These are phyloP conservation scores for Aspergillus sp. DNA, from an alignment of 2,329 filamentous ascomycete species.

Conservation along the genomic window DNA sequence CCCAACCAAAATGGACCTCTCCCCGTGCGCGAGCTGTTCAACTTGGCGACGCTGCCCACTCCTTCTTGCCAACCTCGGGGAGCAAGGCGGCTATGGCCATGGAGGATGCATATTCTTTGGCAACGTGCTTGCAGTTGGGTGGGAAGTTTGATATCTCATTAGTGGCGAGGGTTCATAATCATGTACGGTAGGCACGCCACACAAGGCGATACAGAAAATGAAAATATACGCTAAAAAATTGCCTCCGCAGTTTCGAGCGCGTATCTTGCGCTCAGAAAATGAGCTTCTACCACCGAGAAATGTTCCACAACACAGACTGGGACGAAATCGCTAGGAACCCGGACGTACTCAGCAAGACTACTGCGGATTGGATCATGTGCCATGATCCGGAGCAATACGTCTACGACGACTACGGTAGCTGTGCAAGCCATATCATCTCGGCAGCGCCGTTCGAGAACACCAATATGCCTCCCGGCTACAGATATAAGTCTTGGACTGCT, in stretches of 20 bases:
- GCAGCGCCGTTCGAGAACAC: constrained; percentile 39
- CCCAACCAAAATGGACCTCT: constrained; percentile 35
- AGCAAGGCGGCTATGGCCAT: constrained; percentile 6
- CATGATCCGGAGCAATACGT: constrained; percentile 10
- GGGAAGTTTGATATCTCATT: constrained; percentile 32
- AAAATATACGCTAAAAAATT: background rate
- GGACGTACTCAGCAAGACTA: constrained; percentile 1
- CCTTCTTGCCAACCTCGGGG: constrained; percentile 4
- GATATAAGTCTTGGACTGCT: constrained; percentile 37
- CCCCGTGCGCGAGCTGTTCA: constrained; percentile 6
- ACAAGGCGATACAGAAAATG: background rate
- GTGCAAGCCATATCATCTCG: constrained; percentile 10
- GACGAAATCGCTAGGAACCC: constrained; percentile 6
- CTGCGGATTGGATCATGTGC: constrained; percentile 5
- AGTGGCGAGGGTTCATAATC: constrained; percentile 11
- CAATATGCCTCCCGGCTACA: constrained; percentile 40
- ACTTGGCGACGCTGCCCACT: constrained; percentile 9
- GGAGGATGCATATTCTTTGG: constrained; percentile 7
- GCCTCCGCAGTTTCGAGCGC: constrained; percentile 23
- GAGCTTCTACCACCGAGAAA: constrained; percentile 37
- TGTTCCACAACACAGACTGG: constrained; percentile 5
- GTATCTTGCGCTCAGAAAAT: constrained; percentile 46
- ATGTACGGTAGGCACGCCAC: constrained; percentile 25
- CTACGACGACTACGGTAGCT: constrained; percentile 7
- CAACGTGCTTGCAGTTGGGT: constrained; percentile 37